A percentile compares a stretch with the other conserved stretches of the same genome.
phyloP scores from a whole-genome alignment of 495 filamentous ascomycete species.

The Neurospora tetrasperma region DNA sequence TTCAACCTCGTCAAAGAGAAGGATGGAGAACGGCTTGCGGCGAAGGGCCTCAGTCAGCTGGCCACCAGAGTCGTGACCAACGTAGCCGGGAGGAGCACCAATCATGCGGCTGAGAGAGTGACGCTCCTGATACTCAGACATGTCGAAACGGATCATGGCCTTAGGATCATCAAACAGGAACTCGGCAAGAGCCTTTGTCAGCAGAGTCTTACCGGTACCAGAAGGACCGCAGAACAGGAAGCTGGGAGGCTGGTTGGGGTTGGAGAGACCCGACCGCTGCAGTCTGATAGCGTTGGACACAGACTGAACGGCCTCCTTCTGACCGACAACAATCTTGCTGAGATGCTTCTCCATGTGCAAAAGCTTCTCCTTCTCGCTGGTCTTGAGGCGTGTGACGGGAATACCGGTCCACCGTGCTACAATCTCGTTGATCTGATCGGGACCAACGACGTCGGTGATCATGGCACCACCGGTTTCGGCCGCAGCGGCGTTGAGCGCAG shows the following conservation, averaged over 20 bases:
- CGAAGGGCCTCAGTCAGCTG: constrained; percentile 92
- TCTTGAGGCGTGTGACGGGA: constrained; percentile 85
- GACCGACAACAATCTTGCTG: constrained; percentile 75
- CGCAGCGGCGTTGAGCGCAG: constrained; percentile 53
- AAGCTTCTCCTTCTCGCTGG: constrained; percentile 93
- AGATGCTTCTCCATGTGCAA: constrained; percentile 87
- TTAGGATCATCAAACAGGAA: constrained; percentile 98
- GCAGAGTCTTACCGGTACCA: constrained; percentile 92
- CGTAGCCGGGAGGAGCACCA: constrained; percentile 91
- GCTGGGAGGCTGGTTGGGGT: constrained; percentile 91
- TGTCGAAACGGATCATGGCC: constrained; percentile 97
- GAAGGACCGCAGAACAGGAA: constrained; percentile 99
- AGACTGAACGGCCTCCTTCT: constrained; percentile 86
- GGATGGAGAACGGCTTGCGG: constrained; percentile 90
- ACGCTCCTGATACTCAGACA: constrained; percentile 98
- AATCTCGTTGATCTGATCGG: constrained; percentile 98
- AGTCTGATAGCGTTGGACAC: constrained; percentile 94
- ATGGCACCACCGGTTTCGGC: constrained; percentile 53
- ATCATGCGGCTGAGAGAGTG: constrained; percentile 97
- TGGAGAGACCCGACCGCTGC: constrained; percentile 83
- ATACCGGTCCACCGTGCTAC: constrained; percentile 95
- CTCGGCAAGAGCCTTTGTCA: constrained; percentile 93
- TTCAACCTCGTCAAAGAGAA: constrained; percentile 96
- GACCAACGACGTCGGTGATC: constrained; percentile 85
- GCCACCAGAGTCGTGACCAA: constrained; percentile 91